Evolutionary conservation across 176 grass and related monocot species (phyloP).

Genomic region (Triticum turgidum): DNA sequence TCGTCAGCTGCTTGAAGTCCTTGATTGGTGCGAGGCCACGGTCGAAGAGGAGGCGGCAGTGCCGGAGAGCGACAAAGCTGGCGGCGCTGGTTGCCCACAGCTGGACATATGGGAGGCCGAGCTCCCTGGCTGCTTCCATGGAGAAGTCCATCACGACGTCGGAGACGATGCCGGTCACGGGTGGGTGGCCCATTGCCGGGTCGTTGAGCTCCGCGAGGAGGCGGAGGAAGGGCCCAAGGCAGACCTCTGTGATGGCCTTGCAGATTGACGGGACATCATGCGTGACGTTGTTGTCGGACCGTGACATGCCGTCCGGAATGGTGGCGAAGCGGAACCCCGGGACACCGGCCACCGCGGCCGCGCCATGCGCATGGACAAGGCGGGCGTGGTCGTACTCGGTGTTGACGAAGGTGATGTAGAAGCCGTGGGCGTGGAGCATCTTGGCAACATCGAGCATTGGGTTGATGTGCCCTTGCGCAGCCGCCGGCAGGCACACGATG

Average conservation of each 20-base stretch:
- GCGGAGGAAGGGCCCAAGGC: no score
- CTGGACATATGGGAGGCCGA: conserved; percentile 48
- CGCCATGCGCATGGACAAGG: conserved; percentile 39
- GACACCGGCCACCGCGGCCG: conserved; percentile 34
- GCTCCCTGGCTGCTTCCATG: conserved; percentile 42
- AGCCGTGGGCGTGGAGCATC: conserved; percentile 72
- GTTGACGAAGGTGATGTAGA: conserved; percentile 77
- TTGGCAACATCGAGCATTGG: conserved; percentile 74
- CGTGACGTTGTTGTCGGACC: conserved; percentile 10
- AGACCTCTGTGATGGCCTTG: no score
- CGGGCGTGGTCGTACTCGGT: conserved; percentile 64
- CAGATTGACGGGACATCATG: no score
- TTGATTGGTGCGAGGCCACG: no score
- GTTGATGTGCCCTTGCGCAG: conserved; percentile 64
- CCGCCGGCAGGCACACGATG: no score
- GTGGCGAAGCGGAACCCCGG: conserved; percentile 52
- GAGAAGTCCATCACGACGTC: conserved; percentile 75
- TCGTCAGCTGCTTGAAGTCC: no score
- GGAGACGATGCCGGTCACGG: conserved; percentile 56
- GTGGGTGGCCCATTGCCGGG: conserved; percentile 7
- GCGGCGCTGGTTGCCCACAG: conserved; percentile 4
- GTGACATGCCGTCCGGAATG: conserved; percentile 73
- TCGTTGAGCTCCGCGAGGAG: no score
- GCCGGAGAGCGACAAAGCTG: no score
- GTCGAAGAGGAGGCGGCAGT: no score